These are phyloP conservation scores for Anisogramma anomala DNA, from an alignment of 2,329 filamentous ascomycete species.

Conservation along the genomic window DNA sequence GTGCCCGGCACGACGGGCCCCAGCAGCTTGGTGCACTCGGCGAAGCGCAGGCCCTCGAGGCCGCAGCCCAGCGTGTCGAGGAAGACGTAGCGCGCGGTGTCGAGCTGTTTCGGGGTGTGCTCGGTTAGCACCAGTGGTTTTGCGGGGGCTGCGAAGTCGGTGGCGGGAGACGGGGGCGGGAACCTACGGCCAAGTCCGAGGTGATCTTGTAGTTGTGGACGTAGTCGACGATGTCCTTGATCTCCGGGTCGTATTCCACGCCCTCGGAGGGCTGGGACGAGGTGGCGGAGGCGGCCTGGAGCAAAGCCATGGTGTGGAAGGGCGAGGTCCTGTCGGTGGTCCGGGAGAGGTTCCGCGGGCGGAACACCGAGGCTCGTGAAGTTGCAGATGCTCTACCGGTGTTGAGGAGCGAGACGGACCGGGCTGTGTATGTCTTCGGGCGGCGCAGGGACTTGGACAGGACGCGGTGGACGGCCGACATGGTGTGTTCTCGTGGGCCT, in stretches of 20 bases:
- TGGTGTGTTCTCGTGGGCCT: constrained; percentile 6
- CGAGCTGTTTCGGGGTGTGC: constrained; percentile 47
- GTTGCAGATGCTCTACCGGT: constrained; percentile 5
- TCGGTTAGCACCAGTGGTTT: constrained; percentile 16
- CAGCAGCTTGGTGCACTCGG: constrained; percentile 89
- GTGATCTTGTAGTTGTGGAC: constrained; percentile 85
- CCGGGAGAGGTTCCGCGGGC: constrained; percentile 20
- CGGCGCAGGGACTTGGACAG: constrained; percentile 43
- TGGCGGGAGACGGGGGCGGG: constrained; percentile 1
- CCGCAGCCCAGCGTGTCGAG: constrained; percentile 95
- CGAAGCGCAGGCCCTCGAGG: constrained; percentile 88
- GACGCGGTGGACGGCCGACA: constrained; percentile 33
- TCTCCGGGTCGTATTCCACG: constrained; percentile 76
- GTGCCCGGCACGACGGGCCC: constrained; percentile 88
- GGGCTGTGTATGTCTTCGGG: constrained; percentile 27
- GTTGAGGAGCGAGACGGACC: constrained; percentile 25
- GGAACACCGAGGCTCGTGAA: constrained; percentile 13
- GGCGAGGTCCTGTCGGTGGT: constrained; percentile 25
- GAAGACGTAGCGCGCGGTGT: constrained; percentile 93
- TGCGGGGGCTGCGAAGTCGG: constrained; percentile 5
- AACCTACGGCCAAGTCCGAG: constrained; percentile 80
- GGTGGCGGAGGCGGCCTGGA: constrained; percentile 37
- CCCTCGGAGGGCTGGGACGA: constrained; percentile 33
- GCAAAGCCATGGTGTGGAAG: constrained; percentile 40
- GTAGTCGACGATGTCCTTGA: constrained; percentile 89